A percentile compares a stretch with the other conserved stretches of the same genome.
Conservation (phyloP, 257 asterid genomes). For the Solanum lignicaule region DNA sequence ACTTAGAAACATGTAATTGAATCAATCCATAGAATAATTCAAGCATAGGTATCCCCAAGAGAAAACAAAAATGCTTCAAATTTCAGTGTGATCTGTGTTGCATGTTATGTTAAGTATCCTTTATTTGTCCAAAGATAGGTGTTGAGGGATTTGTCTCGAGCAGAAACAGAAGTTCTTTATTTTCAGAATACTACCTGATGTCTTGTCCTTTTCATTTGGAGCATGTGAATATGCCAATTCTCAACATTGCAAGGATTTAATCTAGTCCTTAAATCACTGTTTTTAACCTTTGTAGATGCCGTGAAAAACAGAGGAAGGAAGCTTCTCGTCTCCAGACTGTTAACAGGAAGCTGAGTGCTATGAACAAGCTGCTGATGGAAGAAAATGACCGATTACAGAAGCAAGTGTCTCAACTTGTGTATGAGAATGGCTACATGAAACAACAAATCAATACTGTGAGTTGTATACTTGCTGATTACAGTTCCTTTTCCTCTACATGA, state of each 20-base stretch:
- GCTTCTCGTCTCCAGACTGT: constrained; percentile 77
- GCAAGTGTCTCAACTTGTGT: constrained; percentile 84
- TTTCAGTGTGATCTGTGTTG: background rate
- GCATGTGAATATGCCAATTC: background rate
- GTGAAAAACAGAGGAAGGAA: constrained; percentile 90
- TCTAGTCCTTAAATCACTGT: background rate
- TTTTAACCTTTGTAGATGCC: constrained; percentile 41
- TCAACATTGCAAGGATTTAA: background rate
- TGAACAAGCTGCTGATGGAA: constrained; percentile 93
- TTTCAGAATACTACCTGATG: background rate
- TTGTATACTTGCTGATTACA: background rate
- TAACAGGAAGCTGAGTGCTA: constrained; percentile 76
- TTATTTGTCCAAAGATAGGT: background rate
- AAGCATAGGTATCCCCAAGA: background rate
- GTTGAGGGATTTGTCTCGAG: background rate
- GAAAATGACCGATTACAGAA: constrained; percentile 93
- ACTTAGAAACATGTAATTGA: background rate
- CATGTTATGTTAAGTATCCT: background rate
- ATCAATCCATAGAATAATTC: background rate
- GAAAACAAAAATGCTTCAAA: background rate
- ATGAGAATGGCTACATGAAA: constrained; percentile 81
- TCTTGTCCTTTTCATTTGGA: background rate
- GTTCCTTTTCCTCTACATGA: background rate
- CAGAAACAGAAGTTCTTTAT: background rate
- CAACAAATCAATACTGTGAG: constrained; percentile 70